Evolutionary conservation across 371 early-diverging fungal species (phyloP), one percentile per base, ranked within the genome.

Genomic region (Choanephora cucurbitarum): DNA sequence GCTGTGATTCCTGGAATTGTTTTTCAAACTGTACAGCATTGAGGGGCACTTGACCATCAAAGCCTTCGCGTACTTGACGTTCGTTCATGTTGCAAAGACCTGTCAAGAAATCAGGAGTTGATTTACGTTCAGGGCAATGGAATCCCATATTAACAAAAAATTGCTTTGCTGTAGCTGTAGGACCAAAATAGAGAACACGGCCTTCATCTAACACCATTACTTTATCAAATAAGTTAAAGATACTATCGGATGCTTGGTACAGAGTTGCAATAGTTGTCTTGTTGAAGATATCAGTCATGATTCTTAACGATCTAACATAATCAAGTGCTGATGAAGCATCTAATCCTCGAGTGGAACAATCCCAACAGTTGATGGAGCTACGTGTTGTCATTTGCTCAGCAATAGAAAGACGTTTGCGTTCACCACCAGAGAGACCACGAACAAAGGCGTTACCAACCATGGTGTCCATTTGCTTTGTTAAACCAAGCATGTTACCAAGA

Each of bases 301-400:
- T 83, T 50, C 88, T 81, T 1, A 92, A 75, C 10, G 86, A 84
- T 37, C 84, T 77, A 17, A 86, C 77, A 54, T 90, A 89, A 63
- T 91, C 91, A 4, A 91, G 76, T 17, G 97, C 94, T 24, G 91
- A 92, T 40, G 92, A 87, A 10, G 93, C 85, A 77, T 98, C 98
- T n/a, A 98, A 70, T 57, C 97, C 96, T 55, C 89, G 86, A 3
- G 93, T 93, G 31, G 91, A 87, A 33, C 93, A 93, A 61, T 96
- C 95, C 83, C 93, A 88, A 60, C 91, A 82, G 54, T 89, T 85
- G 61, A 93, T 75, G 11, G 83, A 73, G 42, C 89, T 88, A 21
- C 77, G 79, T 6, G 90, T 83, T 0, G 94, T 85, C 58, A 96
- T 86, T 73, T 95, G 92, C 69, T 89, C 89, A 31, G 91, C 95